These are phyloP conservation scores for Salix suchowensis DNA, from an alignment of 345 rosid genomes.

Conservation along the genomic window DNA sequence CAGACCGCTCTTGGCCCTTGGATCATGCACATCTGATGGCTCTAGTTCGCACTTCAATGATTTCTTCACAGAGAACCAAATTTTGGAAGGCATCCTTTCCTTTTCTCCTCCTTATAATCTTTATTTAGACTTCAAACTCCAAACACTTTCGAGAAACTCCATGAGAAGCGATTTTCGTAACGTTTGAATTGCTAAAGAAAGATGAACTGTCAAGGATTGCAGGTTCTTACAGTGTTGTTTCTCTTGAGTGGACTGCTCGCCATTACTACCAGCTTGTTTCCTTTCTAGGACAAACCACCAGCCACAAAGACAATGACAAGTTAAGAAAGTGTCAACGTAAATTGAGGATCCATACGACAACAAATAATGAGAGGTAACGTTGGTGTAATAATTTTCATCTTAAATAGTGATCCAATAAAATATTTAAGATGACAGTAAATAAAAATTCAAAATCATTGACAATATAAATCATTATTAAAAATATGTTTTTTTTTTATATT, in stretches of 20 bases:
- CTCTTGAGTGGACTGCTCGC: background rate
- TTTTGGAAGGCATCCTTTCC: conserved; percentile 23
- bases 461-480: too few relatives aligned
- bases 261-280: background rate
- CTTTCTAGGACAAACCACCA: too few relatives aligned
- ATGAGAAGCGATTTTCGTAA: background rate
- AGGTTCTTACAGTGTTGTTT: background rate
- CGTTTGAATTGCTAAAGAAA: background rate
- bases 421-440: too few relatives aligned
- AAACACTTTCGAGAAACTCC: background rate
- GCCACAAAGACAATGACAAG: background rate
- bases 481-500: too few relatives aligned
- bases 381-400: too few relatives aligned
- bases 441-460: too few relatives aligned
- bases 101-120: background rate
- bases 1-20: conserved; percentile 11
- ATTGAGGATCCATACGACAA: too few relatives aligned
- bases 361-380: too few relatives aligned
- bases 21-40: conserved; percentile 27
- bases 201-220: conserved; percentile 2
- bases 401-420: too few relatives aligned
- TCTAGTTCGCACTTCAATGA: conserved; percentile 41
- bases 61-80: conserved; percentile 49
- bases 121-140: background rate
- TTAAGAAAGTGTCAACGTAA: too few relatives aligned